phyloP scores from a whole-genome alignment of 208 protist species.

The Crithidia sp. region DNA sequence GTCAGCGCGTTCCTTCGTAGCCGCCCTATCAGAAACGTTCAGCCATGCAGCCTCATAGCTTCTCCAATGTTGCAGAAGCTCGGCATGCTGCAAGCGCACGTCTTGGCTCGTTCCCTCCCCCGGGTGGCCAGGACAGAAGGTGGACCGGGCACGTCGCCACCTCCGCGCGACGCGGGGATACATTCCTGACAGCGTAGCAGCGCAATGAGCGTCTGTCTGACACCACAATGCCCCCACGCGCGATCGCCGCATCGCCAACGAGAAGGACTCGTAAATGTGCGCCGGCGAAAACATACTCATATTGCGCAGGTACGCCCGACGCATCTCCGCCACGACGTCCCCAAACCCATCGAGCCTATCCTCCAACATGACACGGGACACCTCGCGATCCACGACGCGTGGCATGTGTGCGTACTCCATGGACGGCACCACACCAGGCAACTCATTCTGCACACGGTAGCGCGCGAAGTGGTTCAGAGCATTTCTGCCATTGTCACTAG shows the following conservation, averaged over 20 bases:
- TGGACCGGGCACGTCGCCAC: not conserved
- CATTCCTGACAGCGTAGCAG: not conserved
- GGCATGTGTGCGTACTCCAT: constrained; percentile 41
- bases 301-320: constrained; percentile 14
- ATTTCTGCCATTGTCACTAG: not conserved
- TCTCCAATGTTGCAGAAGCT: constrained; percentile 10
- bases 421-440: constrained; percentile 29
- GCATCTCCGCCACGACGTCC: constrained; percentile 12
- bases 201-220: constrained; percentile 5
- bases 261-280: constrained; percentile 33
- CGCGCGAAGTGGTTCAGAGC: constrained; percentile 27
- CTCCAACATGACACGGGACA: constrained; percentile 24
- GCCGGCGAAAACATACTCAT: constrained; percentile 29
- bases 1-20: not conserved
- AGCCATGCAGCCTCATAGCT: constrained; percentile 20
- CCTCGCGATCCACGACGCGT: constrained; percentile 22
- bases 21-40: not conserved
- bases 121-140: constrained; percentile 12
- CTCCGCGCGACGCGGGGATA: constrained; percentile 8
- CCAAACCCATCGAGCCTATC: constrained; percentile 20
- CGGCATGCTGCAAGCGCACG: constrained; percentile 20
- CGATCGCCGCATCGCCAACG: constrained; percentile 34
- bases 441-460: constrained; percentile 8
- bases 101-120: constrained; percentile 8
- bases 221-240: constrained; percentile 16